Evolutionary conservation across 352 stramenopile species (phyloP).

Genomic region (Globisporangium cylindrosporum): DNA sequence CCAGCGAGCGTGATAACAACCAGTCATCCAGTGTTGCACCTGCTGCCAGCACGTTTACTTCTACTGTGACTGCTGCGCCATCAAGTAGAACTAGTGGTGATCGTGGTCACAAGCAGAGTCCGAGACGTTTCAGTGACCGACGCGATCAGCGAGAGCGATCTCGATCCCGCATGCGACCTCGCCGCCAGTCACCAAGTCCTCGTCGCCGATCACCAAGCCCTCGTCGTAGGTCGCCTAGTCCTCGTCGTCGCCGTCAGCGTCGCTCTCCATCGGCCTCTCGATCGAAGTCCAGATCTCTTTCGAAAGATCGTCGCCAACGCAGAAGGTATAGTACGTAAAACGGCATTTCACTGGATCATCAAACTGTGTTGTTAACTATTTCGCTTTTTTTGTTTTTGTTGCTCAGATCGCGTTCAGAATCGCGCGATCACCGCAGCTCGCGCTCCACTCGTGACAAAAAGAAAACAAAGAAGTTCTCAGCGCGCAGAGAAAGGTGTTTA

Average conservation of each 20-base stretch:
- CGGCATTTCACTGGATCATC: background rate
- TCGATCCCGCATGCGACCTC: constrained; percentile 10
- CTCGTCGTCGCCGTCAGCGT: constrained; percentile 19
- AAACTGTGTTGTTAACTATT: background rate
- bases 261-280: constrained; percentile 19
- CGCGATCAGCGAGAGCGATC: constrained; percentile 8
- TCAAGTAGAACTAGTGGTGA: background rate
- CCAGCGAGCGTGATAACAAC: background rate
- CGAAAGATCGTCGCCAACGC: constrained; percentile 3
- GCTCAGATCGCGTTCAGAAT: constrained; percentile 10
- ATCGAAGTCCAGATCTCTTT: constrained; percentile 17
- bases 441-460: constrained; percentile 18
- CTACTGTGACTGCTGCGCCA: background rate
- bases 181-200: constrained; percentile 20
- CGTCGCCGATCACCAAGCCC: constrained; percentile 13
- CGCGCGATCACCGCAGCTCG: constrained; percentile 12
- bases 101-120: constrained; percentile 7
- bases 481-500: constrained; percentile 6
- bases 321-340: constrained; percentile 6
- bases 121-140: constrained; percentile 5
- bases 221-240: constrained; percentile 15
- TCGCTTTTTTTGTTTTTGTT: background rate
- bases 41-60: background rate
- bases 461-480: constrained; percentile 1
- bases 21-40: background rate